These are phyloP conservation scores for Candida methanosorbosa DNA, from an alignment of 805 yeast species.

Conservation along the genomic window DNA sequence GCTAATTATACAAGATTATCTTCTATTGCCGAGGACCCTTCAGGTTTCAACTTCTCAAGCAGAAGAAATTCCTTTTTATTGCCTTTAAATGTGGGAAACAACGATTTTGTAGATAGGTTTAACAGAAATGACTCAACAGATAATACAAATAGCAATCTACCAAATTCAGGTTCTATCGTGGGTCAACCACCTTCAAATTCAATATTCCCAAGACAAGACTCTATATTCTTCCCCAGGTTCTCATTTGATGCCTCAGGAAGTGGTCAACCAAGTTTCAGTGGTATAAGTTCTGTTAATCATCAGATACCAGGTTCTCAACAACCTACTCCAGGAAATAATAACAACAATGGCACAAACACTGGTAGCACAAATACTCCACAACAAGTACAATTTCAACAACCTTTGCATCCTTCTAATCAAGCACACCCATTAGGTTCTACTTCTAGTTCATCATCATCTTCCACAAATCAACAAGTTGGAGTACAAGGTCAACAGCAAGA, in stretches of 20 bases:
- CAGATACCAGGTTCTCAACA: not conserved
- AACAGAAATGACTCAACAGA: not conserved
- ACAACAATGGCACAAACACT: too few relatives aligned
- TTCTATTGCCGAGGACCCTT: slow-evolving; percentile 17
- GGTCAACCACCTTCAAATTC: slow-evolving; percentile 1
- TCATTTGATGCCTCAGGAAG: slow-evolving; percentile 16
- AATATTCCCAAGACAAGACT: slow-evolving; percentile 19
- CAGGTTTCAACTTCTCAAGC: slow-evolving; percentile 16
- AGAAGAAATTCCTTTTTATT: slow-evolving; percentile 17
- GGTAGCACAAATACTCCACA: too few relatives aligned
- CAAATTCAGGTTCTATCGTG: too few relatives aligned
- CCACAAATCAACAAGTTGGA: not conserved
- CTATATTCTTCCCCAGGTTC: slow-evolving; percentile 20
- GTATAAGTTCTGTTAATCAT: slow-evolving; percentile 1
- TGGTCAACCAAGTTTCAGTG: slow-evolving; percentile 11
- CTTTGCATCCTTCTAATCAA: not conserved
- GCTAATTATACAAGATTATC: slow-evolving; percentile 10
- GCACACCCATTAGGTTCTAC: too few relatives aligned
- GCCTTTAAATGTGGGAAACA: slow-evolving; percentile 9
- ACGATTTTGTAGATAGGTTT: slow-evolving; percentile 5
- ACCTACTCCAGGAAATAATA: slow-evolving; percentile 1
- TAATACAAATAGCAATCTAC: too few relatives aligned
- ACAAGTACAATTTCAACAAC: not conserved
- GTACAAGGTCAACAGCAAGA: not conserved
- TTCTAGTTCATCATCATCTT: not conserved